Evolutionary conservation across 257 asterid species (phyloP).

Genomic region (Rehmannia glutinosa): DNA sequence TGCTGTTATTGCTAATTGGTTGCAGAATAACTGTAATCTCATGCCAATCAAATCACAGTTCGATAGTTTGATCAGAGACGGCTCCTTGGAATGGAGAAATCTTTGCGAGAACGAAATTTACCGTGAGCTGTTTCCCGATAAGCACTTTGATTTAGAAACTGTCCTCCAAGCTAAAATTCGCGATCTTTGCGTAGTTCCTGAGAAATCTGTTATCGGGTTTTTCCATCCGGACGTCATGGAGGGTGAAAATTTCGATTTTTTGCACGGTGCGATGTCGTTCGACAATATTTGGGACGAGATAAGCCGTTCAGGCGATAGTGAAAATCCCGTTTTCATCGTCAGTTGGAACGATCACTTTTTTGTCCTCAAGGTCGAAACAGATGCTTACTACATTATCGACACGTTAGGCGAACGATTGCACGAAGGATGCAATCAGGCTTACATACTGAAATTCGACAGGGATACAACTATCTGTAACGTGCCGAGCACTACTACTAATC

Average conservation of each 20-base stretch:
- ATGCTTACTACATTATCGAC: conserved; percentile 87
- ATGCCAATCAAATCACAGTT: conserved; percentile 95
- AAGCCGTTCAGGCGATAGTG: conserved; percentile 29
- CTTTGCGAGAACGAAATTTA: conserved; percentile 71
- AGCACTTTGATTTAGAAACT: conserved; percentile 94
- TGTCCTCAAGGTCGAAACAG: conserved; percentile 67
- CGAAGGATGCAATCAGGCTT: conserved; percentile 94
- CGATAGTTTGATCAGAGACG: conserved; percentile 77
- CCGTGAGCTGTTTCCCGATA: conserved; percentile 68
- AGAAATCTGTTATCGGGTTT: conserved; percentile 83
- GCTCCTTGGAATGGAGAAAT: conserved; percentile 92
- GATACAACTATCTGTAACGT: conserved; percentile 47
- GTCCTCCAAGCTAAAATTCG: conserved; percentile 74
- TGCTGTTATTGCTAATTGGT: conserved; percentile 92
- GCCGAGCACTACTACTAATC: conserved; percentile 25
- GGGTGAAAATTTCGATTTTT: conserved; percentile 65
- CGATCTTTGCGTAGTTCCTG: conserved; percentile 54
- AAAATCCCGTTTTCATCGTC: conserved; percentile 63
- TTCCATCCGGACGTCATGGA: conserved; percentile 74
- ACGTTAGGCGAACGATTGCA: conserved; percentile 88
- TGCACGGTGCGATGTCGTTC: conserved; percentile 92
- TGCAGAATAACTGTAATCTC: conserved; percentile 56
- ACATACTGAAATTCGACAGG: conserved; percentile 74
- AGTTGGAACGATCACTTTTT: conserved; percentile 99
- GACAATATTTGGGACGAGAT: conserved; percentile 95